A percentile compares a stretch with the other conserved stretches of the same genome.
Evolutionary conservation across 2,329 filamentous ascomycete genomes (phyloP).

Genomic region (Stachybotrys elegans): DNA sequence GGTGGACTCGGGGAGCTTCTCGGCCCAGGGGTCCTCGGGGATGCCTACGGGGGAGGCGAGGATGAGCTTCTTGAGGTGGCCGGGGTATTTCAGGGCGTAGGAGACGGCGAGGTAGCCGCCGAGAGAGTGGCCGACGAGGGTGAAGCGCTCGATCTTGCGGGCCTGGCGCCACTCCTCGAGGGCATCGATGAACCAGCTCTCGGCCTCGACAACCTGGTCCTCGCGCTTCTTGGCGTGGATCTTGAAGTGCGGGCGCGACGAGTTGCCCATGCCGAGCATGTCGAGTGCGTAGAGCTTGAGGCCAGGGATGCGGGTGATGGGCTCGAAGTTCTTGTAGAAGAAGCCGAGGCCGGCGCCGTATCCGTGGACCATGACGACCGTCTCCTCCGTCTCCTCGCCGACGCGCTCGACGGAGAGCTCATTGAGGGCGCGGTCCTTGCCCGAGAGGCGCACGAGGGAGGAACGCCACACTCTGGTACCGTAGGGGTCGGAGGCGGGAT

Average conservation of each 20-base stretch:
- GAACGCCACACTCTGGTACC: conserved; percentile 84
- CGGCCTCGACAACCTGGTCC: conserved; percentile 79
- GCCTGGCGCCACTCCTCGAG: conserved; percentile 92
- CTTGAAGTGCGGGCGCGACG: conserved; percentile 75
- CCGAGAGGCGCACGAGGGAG: conserved; percentile 75
- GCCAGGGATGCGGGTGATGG: conserved; percentile 68
- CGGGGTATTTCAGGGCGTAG: conserved; percentile 95
- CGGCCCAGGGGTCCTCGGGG: conserved; percentile 85
- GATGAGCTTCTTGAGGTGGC: conserved; percentile 91
- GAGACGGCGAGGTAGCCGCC: conserved; percentile 93
- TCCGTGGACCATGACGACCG: conserved; percentile 91
- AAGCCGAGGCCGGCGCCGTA: conserved; percentile 96
- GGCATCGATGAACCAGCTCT: conserved; percentile 93
- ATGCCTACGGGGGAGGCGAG: conserved; percentile 92
- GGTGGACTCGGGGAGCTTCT: conserved; percentile 62
- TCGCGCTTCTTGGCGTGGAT: conserved; percentile 77
- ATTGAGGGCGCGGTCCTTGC: conserved; percentile 83
- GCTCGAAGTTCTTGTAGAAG: conserved; percentile 98
- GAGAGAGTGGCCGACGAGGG: conserved; percentile 85
- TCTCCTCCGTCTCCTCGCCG: conserved; percentile 75
- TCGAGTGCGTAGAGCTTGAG: conserved; percentile 95
- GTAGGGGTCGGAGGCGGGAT: conserved; percentile 72
- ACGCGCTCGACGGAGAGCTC: conserved; percentile 87
- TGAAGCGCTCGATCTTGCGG: conserved; percentile 88
- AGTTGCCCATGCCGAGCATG: conserved; percentile 91